Evolutionary conservation across 768 basidiomycete genomes (phyloP), one percentile per base, ranked within the genome.

Genomic region (Pholiota conissans): DNA sequence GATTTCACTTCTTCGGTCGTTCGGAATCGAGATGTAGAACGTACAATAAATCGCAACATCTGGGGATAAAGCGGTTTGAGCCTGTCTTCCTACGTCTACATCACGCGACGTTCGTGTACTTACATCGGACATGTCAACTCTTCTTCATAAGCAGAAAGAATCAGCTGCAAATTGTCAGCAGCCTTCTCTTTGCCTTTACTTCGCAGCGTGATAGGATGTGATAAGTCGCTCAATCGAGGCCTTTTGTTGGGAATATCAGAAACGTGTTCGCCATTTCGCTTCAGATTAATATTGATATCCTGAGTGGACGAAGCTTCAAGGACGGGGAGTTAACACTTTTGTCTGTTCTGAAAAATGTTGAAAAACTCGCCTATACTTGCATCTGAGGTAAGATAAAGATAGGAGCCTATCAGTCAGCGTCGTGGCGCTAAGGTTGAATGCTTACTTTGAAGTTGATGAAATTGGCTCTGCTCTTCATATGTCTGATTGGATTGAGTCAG

Each of bases 91-190:
- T 13, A 29, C 48, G 37, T 49, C 49, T n/a, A 13, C 16, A 11
- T 11, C 29, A 56, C 26, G 22, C 29, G 34, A 42, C 42, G 9
- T 39, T 39, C 8, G 24, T 40, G 52, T 22, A 78, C 87, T 47
- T 68, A 90, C 90, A 91, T 87, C 1, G 90, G 82, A 69, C 90
- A 91, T 14, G 74, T 82, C 48, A 90, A 69, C 63, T 89, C 88
- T 42, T 83, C 79, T 66, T 87, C 87, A 48, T 84, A 81, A n/a
- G 62, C 74, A 3, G 74, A 73, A 39, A 89, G 66, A 16, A 74
- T 64, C 30, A 61, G 61, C 48, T 57, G 52, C 9, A 73, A 29
- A 26, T 51, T 61, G 28, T 67, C 66, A 27, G 49, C 56, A 11
- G 63, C 73, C 58, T 74, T 80, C 56, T 63, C 69, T 65, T 84